Evolutionary conservation across 345 rosid species (phyloP), one percentile per base, ranked within the genome.

Genomic region (Melaleuca alternifolia): DNA sequence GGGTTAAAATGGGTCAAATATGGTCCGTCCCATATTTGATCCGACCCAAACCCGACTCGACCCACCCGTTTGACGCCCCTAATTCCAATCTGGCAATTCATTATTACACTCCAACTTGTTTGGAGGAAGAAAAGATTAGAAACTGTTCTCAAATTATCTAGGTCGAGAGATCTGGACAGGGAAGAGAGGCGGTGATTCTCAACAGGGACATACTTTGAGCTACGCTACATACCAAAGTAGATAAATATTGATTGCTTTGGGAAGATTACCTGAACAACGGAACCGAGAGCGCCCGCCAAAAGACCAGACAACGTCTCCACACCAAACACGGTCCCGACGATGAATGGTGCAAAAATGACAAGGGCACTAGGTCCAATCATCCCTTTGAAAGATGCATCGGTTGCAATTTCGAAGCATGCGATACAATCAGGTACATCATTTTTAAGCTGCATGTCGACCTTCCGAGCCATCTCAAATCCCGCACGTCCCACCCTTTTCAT

Each of bases 401-500:
- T 89, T 16, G 89, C 86, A 77, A 88, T 88, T 84, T 85, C 88
- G 85, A 89, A 89, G 85, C 90, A 91, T 71, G 87, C 88, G 77
- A 89, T 91, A 87, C 88, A 88, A 81, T 91, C 90, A 33, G 90
- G 91, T 50, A 86, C 86, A 11, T 88, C 53, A 85, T 89, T 84
- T 90, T 88, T 86, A 2, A 91, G 89, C 84, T 91, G 91, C 91
- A 89, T 87, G 51, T 90, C 87, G 51, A 88, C 90, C 59, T 88
- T 90, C 88, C 87, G 88, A 84, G 88, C 90, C 90, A 91, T 89
- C 84, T 89, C 85, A 23, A 89, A 13, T 10, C 89, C 92, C 46
- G 89, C 89, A 86, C 88, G 85, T 87, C 91, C 92, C 54, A 91
- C 92, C 52, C 91, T 88, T 86, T 89, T 89, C 91, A 91, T 89